Evolutionary conservation across 1,284 basidiomycete genomes (phyloP), one percentile per base, ranked within the genome.

Genomic region (Chalciporus sp.): DNA sequence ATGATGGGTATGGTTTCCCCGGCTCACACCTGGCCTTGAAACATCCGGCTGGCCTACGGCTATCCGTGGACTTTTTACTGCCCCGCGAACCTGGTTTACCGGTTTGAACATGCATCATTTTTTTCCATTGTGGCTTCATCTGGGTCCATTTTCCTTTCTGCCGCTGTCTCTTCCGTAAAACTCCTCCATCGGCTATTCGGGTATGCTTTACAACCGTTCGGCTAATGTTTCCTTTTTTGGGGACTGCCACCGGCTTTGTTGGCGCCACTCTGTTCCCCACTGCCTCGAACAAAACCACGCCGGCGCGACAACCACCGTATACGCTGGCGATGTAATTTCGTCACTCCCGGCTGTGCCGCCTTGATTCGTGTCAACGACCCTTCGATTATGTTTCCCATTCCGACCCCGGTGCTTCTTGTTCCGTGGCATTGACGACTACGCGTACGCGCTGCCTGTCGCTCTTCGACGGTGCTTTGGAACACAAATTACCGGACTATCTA

Each of bases 231-330:
- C 20, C 17, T 42, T 53, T 43, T 55, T 28, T 14, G 48, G 29
- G 23, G 53, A 55, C 61, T 55, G 53, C 48, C 23, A 20, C 51
- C 57, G 64, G 61, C 29, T 61, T 48, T 57, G 37, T 37, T 19
- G 33, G 14, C 23, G 27, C 45, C 49, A 46, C 52, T 16, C 26
- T 37, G 23, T 2, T n/a, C n/a, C 8, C 35, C 35, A 17, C n/a
- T n/a, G 35, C 52, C 35, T 20, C 42, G 48, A 52, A 42, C 16
- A 28, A 28, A 47, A 42, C 31, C 54, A 23, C 39, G 19, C 49
- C 48, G 55, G 53, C 49, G 46, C 41, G 43, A 35, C 54, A 42
- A 19, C 31, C 52, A 54, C 47, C 45, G 19, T 52, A 19, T 27
- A 47, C 46, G 44, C 53, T 66, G 59, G 64, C 51, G 66, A 17